Evolutionary conservation across 169 alveolate species (phyloP).

Genomic region (Ichthyophthirius multifiliis): DNA sequence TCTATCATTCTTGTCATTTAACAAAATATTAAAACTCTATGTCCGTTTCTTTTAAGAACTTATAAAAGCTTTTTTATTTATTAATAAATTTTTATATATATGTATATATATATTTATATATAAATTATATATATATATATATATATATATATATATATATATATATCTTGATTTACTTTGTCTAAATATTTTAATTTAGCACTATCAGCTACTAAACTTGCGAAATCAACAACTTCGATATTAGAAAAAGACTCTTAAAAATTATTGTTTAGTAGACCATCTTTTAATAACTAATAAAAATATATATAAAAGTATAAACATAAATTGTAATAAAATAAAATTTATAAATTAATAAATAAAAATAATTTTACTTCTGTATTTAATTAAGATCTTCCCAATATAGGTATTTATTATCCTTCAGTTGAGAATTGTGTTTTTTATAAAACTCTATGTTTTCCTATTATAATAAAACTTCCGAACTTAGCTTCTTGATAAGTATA

Average conservation of each 20-base stretch:
- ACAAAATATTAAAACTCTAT: conserved; percentile 76
- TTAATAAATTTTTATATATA: neutral
- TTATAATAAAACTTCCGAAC: neutral
- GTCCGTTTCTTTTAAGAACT: conserved; percentile 54
- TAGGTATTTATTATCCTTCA: neutral
- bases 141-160: neutral
- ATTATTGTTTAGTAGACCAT: neutral
- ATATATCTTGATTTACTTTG: neutral
- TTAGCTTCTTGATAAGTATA: neutral
- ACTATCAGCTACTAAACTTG: conserved; percentile 72
- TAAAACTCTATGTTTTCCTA: neutral
- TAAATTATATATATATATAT: too few relatives aligned
- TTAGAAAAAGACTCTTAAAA: conserved; percentile 1
- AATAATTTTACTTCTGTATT: neutral
- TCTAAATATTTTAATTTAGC: conserved; percentile 64
- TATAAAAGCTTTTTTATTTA: conserved; percentile 59
- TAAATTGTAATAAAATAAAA: neutral
- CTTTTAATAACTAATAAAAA: neutral
- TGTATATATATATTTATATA: too few relatives aligned
- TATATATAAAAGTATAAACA: neutral
- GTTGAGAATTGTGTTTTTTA: neutral
- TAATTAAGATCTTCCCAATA: neutral
- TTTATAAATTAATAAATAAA: neutral
- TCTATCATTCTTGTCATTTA: conserved; percentile 86
- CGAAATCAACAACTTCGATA: conserved; percentile 67